A percentile compares a stretch with the other conserved stretches of the same genome.
phyloP scores from a whole-genome alignment of 1,284 basidiomycete genomes.

The Marasmius fiardii region DNA sequence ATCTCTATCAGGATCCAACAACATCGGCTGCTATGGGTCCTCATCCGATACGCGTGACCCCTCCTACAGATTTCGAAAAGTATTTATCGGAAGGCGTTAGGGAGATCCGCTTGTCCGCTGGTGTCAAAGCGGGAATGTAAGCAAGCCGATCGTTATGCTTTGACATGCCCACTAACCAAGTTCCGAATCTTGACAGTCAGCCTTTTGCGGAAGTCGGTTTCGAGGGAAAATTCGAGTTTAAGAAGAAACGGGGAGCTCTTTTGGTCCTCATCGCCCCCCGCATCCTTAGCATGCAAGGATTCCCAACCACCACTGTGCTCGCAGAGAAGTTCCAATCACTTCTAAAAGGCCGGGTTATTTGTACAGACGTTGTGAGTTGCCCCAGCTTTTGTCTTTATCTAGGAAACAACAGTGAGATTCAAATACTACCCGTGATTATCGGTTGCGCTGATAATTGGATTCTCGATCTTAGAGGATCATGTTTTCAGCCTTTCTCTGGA shows the following conservation, averaged over 20 bases:
- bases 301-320: neutral
- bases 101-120: neutral
- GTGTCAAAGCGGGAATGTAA: neutral
- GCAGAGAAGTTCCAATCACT: neutral
- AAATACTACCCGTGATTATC: neutral
- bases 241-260: neutral
- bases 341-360: neutral
- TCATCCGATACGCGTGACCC: neutral
- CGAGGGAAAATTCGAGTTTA: neutral
- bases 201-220: neutral
- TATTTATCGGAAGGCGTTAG: constrained; percentile 2
- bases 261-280: neutral
- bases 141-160: too few relatives aligned
- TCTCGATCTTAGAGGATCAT: neutral
- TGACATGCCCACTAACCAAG: too few relatives aligned
- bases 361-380: constrained; percentile 5
- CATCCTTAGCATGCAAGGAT: neutral
- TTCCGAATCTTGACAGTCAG: too few relatives aligned
- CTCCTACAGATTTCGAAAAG: neutral
- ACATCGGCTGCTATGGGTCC: neutral
- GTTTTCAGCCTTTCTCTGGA: neutral
- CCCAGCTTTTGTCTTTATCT: neutral
- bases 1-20: neutral
- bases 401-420: neutral
- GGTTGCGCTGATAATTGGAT: neutral